Base-by-base conservation (phyloP, 352 stramenopile genomes). In the Phytophthora megakarya region DNA sequence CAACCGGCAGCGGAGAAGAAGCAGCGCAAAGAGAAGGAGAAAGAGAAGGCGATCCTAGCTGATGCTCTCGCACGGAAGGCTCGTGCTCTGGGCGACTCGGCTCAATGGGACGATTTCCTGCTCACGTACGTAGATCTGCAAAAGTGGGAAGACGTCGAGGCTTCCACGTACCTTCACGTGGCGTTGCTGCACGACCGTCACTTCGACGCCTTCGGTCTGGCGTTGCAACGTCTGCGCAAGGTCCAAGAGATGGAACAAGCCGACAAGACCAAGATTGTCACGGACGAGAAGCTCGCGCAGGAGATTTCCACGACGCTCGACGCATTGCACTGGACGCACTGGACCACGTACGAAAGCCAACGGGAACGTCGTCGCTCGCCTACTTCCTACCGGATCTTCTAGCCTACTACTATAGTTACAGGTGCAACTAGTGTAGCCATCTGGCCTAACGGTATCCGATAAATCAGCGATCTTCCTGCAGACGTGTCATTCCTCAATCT, bases 91-190 rank as follows among this genome's bases (percentile, higher is more conserved):
- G 82, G 84, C 3, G 76, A 92, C 60, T 60, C 55, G 1, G 72
- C 52, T 6, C 55, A 90, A 57, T 88, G 77, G 76, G 72, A 84
- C 25, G 67, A 68, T 21, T 93, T 95, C 43, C 25, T 76, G n/a
- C 13, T 59, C 8, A 62, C 71, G n/a, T 89, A 81, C 48, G 46
- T 65, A 1, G 66, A 60, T 43, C 78, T 95, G 2, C 74, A 92
- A 50, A 88, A 95, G 61, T 95, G 86, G 86, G 80, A 69, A 22
- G 86, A 95, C 55, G 76, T 88, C 1, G 81, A 92, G 21, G 67
- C 72, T 46, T 40, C 73, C 22, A 70, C 76, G 60, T 86, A 80
- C 42, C 43, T 92, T 38, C 69, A 86, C 26, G 82, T 91, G 7
- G 66, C 74, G 23, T 50, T 93, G 52, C 61, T 91, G 30, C 76